Conservation (phyloP, 2,329 filamentous ascomycete species). For the Trichoderma arundinaceum region DNA sequence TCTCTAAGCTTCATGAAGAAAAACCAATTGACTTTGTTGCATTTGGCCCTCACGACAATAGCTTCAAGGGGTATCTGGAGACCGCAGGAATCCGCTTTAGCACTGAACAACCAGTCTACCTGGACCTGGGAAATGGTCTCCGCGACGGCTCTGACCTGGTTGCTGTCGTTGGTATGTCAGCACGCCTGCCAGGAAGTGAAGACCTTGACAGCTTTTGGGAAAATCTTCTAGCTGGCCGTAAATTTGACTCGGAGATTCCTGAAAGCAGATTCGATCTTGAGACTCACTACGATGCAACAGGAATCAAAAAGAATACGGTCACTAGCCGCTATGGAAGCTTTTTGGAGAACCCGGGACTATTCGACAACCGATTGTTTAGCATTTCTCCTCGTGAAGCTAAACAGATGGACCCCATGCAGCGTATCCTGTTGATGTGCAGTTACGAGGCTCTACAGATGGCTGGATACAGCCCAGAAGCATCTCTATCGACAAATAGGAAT, state of each 20-base stretch:
- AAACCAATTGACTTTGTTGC: too few relatives aligned
- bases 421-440: slow-evolving; percentile 71
- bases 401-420: slow-evolving; percentile 76
- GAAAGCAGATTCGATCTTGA: neutral
- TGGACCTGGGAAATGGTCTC: too few relatives aligned
- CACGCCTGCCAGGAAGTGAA: neutral
- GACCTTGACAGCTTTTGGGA: neutral
- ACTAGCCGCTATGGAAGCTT: neutral
- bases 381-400: slow-evolving; percentile 77
- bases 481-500: neutral
- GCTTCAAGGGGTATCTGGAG: too few relatives aligned
- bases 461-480: slow-evolving; percentile 49
- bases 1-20: too few relatives aligned
- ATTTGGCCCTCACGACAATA: too few relatives aligned
- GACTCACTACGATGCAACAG: neutral
- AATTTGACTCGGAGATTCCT: neutral
- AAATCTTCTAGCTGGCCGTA: neutral
- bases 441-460: slow-evolving; percentile 79
- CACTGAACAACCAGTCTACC: too few relatives aligned
- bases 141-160: too few relatives aligned
- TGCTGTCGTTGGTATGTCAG: neutral
- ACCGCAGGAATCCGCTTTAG: too few relatives aligned
- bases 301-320: neutral
- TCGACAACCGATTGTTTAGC: slow-evolving; percentile 78
- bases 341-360: slow-evolving; percentile 46